Evolutionary conservation across 331 rosid genomes (phyloP).

Genomic region (Cucumis variabilis): DNA sequence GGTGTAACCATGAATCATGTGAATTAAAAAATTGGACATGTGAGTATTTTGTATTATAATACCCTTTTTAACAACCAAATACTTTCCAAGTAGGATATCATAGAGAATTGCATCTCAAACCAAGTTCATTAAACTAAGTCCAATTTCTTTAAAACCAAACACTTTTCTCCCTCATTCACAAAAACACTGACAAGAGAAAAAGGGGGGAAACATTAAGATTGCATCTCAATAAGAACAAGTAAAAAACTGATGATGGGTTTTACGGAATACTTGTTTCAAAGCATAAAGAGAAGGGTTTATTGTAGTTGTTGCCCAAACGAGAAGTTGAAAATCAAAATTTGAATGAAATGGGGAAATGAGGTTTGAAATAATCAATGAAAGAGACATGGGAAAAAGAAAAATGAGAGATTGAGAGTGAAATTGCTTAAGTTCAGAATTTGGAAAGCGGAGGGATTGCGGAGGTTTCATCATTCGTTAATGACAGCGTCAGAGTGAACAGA

Average conservation of each 20-base stretch:
- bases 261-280: slow-evolving; percentile 7
- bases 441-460: no score
- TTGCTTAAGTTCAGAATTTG: no score
- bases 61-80: slow-evolving; percentile 1
- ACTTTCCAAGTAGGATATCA: neutral
- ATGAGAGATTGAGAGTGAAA: no score
- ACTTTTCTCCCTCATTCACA: neutral
- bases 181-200: slow-evolving; percentile 5
- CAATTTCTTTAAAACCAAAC: neutral
- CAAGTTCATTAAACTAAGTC: neutral
- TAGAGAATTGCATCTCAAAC: slow-evolving; percentile 21
- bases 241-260: neutral
- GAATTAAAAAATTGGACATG: slow-evolving; percentile 42
- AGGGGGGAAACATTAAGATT: neutral
- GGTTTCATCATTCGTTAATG: no score
- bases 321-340: neutral
- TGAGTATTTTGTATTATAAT: slow-evolving; percentile 33
- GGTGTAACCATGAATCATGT: slow-evolving; percentile 50
- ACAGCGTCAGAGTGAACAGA: no score
- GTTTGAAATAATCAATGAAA: slow-evolving; percentile 27
- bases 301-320: neutral
- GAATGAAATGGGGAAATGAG: neutral
- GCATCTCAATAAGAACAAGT: neutral
- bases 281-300: neutral
- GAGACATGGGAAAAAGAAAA: no score